These are phyloP conservation scores for Oryza coarctata DNA, from an alignment of 176 grass and related monocot genomes.

Conservation along the genomic window DNA sequence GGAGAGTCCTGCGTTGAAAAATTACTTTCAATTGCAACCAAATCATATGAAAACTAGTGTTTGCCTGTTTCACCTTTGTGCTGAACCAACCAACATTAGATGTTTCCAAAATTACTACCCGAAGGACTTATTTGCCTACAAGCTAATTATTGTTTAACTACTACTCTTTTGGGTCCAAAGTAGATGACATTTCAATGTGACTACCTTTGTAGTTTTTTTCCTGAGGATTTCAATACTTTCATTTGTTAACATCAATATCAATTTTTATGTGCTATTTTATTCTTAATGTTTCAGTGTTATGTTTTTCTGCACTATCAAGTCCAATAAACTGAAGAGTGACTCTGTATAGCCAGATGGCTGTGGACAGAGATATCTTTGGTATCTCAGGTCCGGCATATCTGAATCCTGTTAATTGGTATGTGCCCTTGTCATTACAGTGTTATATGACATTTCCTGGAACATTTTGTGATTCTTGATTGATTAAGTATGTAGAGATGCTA, in stretches of 20 bases:
- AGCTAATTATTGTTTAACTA: not conserved
- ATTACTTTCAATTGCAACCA: not conserved
- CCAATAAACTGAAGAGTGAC: slow-evolving; percentile 23
- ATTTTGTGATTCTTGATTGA: not conserved
- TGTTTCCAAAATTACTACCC: not conserved
- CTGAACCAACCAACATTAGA: not conserved
- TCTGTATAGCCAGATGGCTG: slow-evolving; percentile 52
- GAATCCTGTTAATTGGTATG: slow-evolving; percentile 75
- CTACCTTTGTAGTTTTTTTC: no score
- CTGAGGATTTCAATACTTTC: not conserved
- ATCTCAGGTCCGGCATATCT: slow-evolving; percentile 72
- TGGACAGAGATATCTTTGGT: slow-evolving; percentile 76
- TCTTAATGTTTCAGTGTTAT: slow-evolving; percentile 27
- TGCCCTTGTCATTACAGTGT: not conserved
- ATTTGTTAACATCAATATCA: not conserved
- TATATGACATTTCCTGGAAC: slow-evolving; percentile 17
- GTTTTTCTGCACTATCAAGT: slow-evolving; percentile 3
- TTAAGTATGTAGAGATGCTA: slow-evolving; percentile 7
- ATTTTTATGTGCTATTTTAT: not conserved
- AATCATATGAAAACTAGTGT: not conserved
- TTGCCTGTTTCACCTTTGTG: not conserved
- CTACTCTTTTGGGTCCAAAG: not conserved
- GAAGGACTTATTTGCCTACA: not conserved
- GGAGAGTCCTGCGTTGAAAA: not conserved
- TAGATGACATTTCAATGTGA: no score